phyloP scores from a whole-genome alignment of 108 stramenopile species.

The Discostella stelligeroides region DNA sequence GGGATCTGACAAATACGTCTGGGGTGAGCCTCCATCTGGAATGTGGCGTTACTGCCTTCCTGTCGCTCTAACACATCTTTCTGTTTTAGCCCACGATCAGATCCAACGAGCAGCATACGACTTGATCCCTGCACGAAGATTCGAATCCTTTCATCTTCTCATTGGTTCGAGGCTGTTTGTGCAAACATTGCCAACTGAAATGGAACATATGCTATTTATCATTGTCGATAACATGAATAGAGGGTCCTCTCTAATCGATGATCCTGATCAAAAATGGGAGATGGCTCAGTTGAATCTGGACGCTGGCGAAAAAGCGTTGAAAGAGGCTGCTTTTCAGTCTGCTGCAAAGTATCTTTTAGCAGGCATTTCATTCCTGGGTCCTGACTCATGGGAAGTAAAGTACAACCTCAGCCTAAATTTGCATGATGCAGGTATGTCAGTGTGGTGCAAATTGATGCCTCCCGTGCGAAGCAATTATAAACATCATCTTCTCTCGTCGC shows the following conservation, averaged over 20 bases:
- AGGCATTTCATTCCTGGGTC: conserved; percentile 54
- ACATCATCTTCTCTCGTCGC: neutral
- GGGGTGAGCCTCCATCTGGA: conserved; percentile 16
- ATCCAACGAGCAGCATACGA: conserved; percentile 65
- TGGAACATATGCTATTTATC: conserved; percentile 42
- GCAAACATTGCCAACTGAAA: conserved; percentile 35
- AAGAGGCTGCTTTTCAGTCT: conserved; percentile 48
- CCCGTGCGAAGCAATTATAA: neutral
- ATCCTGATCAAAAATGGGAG: conserved; percentile 26
- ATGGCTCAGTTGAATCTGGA: conserved; percentile 51
- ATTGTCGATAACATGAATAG: conserved; percentile 53
- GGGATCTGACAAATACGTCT: conserved; percentile 38
- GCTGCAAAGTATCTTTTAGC: conserved; percentile 51
- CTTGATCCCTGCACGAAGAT: conserved; percentile 36
- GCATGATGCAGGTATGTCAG: conserved; percentile 43
- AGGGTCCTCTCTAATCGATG: conserved; percentile 39
- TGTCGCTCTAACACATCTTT: too few species aligned
- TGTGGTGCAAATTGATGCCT: neutral
- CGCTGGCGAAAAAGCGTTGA: conserved; percentile 56
- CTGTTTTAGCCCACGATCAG: conserved; percentile 41
- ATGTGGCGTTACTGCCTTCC: too few species aligned
- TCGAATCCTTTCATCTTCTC: conserved; percentile 55
- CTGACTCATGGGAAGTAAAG: conserved; percentile 57
- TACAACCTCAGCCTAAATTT: conserved; percentile 65
- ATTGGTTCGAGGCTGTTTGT: conserved; percentile 56